Percentiles rank a stretch among this genome's conserved stretches.
Evolutionary conservation across 2,329 filamentous ascomycete genomes (phyloP).

Genomic region (Sporothrix sp.): DNA sequence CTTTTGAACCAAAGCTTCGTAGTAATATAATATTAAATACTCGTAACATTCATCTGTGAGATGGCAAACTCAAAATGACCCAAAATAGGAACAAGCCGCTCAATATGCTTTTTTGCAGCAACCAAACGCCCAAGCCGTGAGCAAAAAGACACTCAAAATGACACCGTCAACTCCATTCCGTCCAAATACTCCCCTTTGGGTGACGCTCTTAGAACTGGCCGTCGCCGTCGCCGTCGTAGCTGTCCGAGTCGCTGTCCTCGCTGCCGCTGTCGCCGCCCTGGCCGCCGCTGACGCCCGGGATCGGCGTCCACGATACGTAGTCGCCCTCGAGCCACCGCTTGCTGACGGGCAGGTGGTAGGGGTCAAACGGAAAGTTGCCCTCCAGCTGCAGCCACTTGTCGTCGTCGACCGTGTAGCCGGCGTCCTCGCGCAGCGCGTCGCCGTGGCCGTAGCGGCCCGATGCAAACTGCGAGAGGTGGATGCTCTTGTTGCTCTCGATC

Average conservation of each 20-base stretch:
- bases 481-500: slow-evolving; percentile 84
- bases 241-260: slow-evolving; percentile 35
- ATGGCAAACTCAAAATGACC: not conserved
- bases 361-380: slow-evolving; percentile 95
- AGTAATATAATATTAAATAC: not conserved
- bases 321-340: slow-evolving; percentile 79
- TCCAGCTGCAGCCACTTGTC: slow-evolving; percentile 80
- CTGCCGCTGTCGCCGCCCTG: slow-evolving; percentile 45
- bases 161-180: no score
- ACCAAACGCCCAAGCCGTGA: not conserved
- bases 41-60: not conserved
- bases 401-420: slow-evolving; percentile 47
- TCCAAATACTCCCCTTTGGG: no score
- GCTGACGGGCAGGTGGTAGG: slow-evolving; percentile 81
- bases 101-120: no score
- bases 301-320: slow-evolving; percentile 70
- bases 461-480: slow-evolving; percentile 65
- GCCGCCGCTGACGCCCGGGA: slow-evolving; percentile 59
- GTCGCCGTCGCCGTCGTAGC: slow-evolving; percentile 29
- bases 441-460: slow-evolving; percentile 46
- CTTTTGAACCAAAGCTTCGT: no score
- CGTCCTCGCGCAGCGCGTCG: slow-evolving; percentile 38
- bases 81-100: no score
- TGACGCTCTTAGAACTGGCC: slow-evolving; percentile 9
- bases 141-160: not conserved